Percentiles rank a stretch among this genome's conserved stretches.
Conservation (phyloP, 805 yeast species). For the Spathaspora hagerdaliae region DNA sequence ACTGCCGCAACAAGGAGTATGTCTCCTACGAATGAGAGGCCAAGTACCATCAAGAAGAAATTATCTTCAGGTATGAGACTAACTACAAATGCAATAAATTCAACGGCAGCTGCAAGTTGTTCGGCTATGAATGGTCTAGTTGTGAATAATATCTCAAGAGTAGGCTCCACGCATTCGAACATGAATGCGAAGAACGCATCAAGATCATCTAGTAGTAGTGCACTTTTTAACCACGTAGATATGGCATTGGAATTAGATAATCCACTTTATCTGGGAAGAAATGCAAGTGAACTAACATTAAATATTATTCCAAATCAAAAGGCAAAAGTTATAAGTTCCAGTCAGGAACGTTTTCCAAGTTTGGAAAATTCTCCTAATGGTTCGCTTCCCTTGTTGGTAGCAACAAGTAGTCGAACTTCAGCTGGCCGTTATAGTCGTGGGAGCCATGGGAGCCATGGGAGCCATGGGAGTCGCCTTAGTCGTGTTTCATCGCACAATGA, state of each 20-base stretch:
- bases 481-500: not conserved
- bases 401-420: not conserved
- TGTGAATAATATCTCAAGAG: not conserved
- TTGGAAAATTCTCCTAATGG: not conserved
- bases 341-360: slow-evolving; percentile 5
- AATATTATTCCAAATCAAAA: slow-evolving; percentile 6
- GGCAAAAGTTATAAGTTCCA: not conserved
- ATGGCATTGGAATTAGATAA: not conserved
- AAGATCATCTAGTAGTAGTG: not conserved
- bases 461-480: no score
- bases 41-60: slow-evolving; percentile 1
- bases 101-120: not conserved
- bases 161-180: slow-evolving; percentile 3
- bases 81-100: not conserved
- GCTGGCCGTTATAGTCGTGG: no score
- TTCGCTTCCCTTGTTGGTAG: not conserved
- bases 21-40: slow-evolving; percentile 4
- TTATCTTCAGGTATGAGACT: not conserved
- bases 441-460: no score
- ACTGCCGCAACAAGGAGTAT: not conserved
- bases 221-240: not conserved
- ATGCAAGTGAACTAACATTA: slow-evolving; percentile 5
- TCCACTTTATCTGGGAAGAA: not conserved
- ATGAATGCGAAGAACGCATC: not conserved
- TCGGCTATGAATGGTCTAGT: not conserved